phyloP scores from a whole-genome alignment of 208 protist species.

The Leishmania arabica region DNA sequence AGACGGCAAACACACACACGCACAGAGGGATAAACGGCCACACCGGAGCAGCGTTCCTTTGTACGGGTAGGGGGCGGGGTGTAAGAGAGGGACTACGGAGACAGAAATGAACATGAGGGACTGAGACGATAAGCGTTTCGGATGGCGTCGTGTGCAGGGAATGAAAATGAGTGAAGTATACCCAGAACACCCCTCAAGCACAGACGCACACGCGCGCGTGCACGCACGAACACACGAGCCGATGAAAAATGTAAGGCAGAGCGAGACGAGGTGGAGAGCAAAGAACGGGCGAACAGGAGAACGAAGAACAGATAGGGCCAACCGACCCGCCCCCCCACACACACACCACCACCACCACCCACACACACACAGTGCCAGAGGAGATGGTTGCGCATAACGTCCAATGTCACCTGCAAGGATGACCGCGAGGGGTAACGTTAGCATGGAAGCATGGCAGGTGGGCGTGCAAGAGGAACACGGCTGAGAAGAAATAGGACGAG shows the following conservation, averaged over 20 bases:
- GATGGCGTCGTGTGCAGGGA: background rate
- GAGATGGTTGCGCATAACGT: background rate
- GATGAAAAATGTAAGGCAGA: background rate
- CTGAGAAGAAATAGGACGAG: background rate
- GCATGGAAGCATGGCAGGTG: background rate
- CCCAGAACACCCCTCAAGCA: background rate
- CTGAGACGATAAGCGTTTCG: slow-evolving; percentile 5
- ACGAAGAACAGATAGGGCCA: background rate
- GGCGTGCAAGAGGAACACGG: background rate
- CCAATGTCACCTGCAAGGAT: background rate
- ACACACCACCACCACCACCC: no score
- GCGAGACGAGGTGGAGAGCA: background rate
- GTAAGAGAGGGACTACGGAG: background rate
- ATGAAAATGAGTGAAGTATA: background rate
- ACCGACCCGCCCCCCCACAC: no score
- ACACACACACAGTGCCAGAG: background rate
- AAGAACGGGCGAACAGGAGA: background rate
- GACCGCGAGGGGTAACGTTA: background rate
- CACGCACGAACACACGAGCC: background rate
- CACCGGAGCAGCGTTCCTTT: background rate
- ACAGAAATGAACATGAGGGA: background rate
- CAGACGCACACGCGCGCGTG: background rate
- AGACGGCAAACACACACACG: background rate
- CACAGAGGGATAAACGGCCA: background rate
- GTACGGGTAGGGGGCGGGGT: background rate